phyloP scores from a whole-genome alignment of 2,329 filamentous ascomycete species.

The Lasiodiplodia citricola region DNA sequence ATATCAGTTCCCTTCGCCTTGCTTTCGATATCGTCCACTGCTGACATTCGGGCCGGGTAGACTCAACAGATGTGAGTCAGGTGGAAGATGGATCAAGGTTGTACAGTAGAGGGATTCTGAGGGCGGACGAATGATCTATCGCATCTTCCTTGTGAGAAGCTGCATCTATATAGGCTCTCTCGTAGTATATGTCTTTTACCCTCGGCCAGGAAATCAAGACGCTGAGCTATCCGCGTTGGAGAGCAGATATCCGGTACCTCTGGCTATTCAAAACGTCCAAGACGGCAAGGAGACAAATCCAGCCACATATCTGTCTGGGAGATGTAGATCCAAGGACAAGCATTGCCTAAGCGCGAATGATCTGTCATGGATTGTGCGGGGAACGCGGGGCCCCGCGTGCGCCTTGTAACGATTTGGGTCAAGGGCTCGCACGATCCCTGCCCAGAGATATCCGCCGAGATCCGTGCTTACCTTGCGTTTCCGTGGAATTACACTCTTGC shows the following conservation, averaged over 20 bases:
- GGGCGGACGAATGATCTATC: background rate
- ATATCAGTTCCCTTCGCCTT: background rate
- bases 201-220: background rate
- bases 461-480: conserved; percentile 8
- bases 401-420: conserved; percentile 7
- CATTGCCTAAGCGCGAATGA: background rate
- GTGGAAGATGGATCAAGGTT: background rate
- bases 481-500: background rate
- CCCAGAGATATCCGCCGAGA: conserved; percentile 14
- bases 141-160: background rate
- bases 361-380: background rate
- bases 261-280: background rate
- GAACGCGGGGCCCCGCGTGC: background rate
- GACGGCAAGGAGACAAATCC: background rate
- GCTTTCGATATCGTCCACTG: background rate
- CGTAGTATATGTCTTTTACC: background rate
- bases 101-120: too few species aligned
- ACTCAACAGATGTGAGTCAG: background rate
- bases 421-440: conserved; percentile 1
- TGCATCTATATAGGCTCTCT: background rate
- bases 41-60: background rate
- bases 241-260: conserved; percentile 3
- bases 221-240: conserved; percentile 13
- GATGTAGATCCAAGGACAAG: background rate
- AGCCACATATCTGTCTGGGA: background rate